Evolutionary conservation across 441 rosid genomes (phyloP), one percentile per base, ranked within the genome.

Genomic region (Raphanus hybrid): DNA sequence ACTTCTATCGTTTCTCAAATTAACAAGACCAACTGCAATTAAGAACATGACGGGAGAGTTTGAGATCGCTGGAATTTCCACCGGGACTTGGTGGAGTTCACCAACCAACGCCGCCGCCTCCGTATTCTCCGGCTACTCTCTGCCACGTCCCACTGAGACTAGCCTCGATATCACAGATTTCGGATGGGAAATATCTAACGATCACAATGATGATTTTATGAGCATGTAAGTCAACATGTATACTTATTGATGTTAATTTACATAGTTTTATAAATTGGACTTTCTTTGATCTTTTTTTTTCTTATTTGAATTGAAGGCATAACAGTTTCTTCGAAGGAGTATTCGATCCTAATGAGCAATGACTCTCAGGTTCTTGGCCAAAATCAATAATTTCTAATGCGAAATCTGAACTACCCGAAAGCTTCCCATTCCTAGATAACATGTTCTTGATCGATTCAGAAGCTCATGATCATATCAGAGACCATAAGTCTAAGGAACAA

Each of bases 11-110:
- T 64, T 79, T 64, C 43, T 48, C 54, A 67, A 73, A 39, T n/a
- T 68, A 41, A 54, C 39, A 29, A 78, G 20, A 69, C n/a, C n/a
- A 50, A 67, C n/a, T 41, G 43, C 23, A 20, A 63, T 6, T 32
- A 41, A 32, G 43, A 15, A 66, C 71, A 94, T 94, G 98, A 92
- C 58, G 6, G 96, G 89, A 76, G 97, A 94, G 64, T 87, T 87
- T 81, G 89, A 84, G 79, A 86, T 64, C 59, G 70, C 85, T 50
- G 90, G 89, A 74, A 84, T 89, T 78, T 88, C 89, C 64, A 86
- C 90, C 61, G 91, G 83, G 7, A 84, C 83, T 74, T 92, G 96
- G 97, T 87, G 96, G 98, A 86, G 79, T 68, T 76, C 65, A 68
- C 74, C 68, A 26, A 18, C 70, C 9, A 71, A 80, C 39, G 3